Evolutionary conservation across 257 asterid genomes (phyloP).

Genomic region (Parsonsia alboflavescens): DNA sequence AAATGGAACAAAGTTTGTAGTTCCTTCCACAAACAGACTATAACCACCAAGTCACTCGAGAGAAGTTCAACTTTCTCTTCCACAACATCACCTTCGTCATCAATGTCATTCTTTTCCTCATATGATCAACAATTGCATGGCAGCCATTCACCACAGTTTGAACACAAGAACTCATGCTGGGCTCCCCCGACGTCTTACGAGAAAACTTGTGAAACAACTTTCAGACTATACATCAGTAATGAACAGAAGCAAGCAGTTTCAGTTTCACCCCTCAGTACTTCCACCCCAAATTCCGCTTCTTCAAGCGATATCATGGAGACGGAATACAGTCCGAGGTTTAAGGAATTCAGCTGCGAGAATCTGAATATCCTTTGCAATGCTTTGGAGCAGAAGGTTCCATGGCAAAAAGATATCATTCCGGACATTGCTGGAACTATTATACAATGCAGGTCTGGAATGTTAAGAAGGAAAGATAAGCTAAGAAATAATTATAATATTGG

Average conservation of each 20-base stretch:
- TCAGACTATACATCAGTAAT: slow-evolving; percentile 15
- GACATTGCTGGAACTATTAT: slow-evolving; percentile 57
- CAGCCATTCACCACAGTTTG: slow-evolving; percentile 8
- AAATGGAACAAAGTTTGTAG: slow-evolving; percentile 63
- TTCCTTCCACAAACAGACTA: slow-evolving; percentile 37
- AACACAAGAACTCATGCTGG: slow-evolving; percentile 13
- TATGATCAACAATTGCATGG: slow-evolving; percentile 27
- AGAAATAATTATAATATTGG: not conserved
- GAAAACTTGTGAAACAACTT: slow-evolving; percentile 13
- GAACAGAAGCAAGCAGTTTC: slow-evolving; percentile 4
- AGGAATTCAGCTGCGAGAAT: slow-evolving; percentile 48
- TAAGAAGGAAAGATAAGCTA: slow-evolving; percentile 26
- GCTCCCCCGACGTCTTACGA: not conserved
- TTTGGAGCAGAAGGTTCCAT: slow-evolving; percentile 58
- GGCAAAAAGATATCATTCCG: slow-evolving; percentile 49
- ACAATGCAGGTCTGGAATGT: slow-evolving; percentile 74
- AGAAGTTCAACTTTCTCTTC: slow-evolving; percentile 42
- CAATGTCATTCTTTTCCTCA: slow-evolving; percentile 37
- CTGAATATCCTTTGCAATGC: slow-evolving; percentile 53
- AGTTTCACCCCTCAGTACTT: slow-evolving; percentile 21
- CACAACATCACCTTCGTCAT: slow-evolving; percentile 46
- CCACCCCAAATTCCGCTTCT: slow-evolving; percentile 48
- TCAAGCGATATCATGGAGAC: slow-evolving; percentile 57
- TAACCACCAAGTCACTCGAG: slow-evolving; percentile 22
- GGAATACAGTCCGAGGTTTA: slow-evolving; percentile 45